phyloP scores from a whole-genome alignment of 1,284 basidiomycete species.

The Austroboletus novae-zelandiae region DNA sequence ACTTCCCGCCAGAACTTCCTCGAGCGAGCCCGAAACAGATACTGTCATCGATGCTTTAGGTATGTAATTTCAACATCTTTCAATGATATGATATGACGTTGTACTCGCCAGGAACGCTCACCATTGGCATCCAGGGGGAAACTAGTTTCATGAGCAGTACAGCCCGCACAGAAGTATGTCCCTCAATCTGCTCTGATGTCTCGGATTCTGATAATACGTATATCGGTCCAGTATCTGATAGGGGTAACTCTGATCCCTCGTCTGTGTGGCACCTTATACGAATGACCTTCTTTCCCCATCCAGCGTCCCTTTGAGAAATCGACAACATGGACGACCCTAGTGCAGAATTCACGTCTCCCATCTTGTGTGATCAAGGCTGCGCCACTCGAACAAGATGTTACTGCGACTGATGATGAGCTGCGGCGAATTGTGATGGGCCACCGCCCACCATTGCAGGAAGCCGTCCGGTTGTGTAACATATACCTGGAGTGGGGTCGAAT shows the following conservation, averaged over 20 bases:
- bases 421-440: conserved; percentile 40
- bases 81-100: neutral
- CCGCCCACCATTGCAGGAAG: conserved; percentile 52
- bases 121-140: conserved; percentile 53
- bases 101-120: conserved; percentile 50
- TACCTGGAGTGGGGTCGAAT: conserved; percentile 54
- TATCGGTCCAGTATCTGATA: conserved; percentile 46
- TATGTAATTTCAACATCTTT: conserved; percentile 21
- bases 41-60: conserved; percentile 58
- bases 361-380: conserved; percentile 31
- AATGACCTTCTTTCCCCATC: neutral
- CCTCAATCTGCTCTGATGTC: neutral
- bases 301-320: conserved; percentile 21
- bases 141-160: conserved; percentile 59
- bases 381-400: conserved; percentile 33
- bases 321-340: conserved; percentile 16
- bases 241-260: conserved; percentile 37
- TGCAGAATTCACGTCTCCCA: conserved; percentile 33
- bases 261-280: neutral
- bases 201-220: neutral
- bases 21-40: conserved; percentile 31
- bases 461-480: conserved; percentile 50
- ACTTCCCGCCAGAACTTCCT: neutral
- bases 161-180: conserved; percentile 58
- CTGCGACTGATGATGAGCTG: conserved; percentile 32